Base-by-base conservation (phyloP, 1,139 yeast genomes). In the Meyerozyma athensensis region DNA sequence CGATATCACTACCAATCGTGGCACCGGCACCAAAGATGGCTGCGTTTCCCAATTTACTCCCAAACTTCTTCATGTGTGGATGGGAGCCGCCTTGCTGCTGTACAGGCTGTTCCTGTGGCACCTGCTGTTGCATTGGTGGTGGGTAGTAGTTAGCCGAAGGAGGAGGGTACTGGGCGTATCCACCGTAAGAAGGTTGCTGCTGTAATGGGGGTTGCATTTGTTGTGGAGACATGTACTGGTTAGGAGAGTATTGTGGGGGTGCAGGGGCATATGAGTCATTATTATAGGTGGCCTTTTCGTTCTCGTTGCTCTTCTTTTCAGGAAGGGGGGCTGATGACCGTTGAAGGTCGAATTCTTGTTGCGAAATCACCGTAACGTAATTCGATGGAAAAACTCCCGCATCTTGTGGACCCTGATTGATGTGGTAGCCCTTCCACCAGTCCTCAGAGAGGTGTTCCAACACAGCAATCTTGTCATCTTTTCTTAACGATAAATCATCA, bases 1-100 rank as follows among this genome's bases (percentile, higher is more conserved):
- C 87, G 39, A 92, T 48, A 54, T 90, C 92, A 36, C 92, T 74
- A 52, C 98, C 97, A 39, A 90, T 71, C 1, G 97, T 84, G 30
- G 97, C 96, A 69, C 98, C 98, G 16, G 97, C 97, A 61, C 97
- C 97, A 49, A 87, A 90, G 42, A 90, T 79, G 20, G 95, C 95
- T 5, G 97, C 97, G 50, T 87, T 82, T 38, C 97, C 97, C 39
- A 90, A 67, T 61, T 86, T 83, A 41, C 86, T 72, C 14, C 97
- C 97, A 51, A 86, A 78, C 56, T 75, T 82, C 58, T 76, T 79
- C 39, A 84, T 56, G 7, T 65, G 71, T 6, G 64, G 30, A 20
- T 18, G 36, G 7, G 24, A 19, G 18, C 44, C 36, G 20, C 46
- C 45, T 8, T 40, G 41, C 42, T 16, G 46, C 46, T 30, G 53